Percentiles rank a stretch among this genome's conserved stretches.
These are phyloP conservation scores for Amaranthus palmeri DNA, from an alignment of 148 eudicot species.

Conservation along the genomic window DNA sequence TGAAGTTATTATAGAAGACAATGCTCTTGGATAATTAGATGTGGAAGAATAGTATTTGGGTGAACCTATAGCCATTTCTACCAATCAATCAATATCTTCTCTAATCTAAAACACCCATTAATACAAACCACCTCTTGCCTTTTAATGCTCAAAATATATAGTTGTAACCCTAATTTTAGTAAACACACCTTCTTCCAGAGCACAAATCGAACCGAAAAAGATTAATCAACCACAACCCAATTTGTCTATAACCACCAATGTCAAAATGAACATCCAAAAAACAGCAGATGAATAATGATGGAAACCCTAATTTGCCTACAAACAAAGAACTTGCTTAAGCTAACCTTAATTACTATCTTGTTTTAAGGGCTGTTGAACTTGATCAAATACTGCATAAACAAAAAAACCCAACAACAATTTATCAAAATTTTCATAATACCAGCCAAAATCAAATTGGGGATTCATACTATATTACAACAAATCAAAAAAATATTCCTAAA, in stretches of 20 bases:
- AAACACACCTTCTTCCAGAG: constrained; percentile 4
- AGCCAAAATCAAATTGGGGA: neutral
- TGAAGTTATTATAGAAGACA: constrained; percentile 48
- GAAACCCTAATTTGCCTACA: neutral
- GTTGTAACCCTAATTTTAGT: constrained; percentile 1
- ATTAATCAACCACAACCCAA: constrained; percentile 7
- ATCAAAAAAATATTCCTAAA: neutral
- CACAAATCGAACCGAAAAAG: constrained; percentile 1
- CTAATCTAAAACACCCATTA: constrained; percentile 17
- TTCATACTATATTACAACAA: neutral
- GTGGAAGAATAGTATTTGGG: constrained; percentile 35
- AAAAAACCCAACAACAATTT: neutral
- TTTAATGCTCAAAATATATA: neutral
- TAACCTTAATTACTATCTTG: constrained; percentile 5
- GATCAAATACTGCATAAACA: constrained; percentile 21
- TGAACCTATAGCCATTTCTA: constrained; percentile 34
- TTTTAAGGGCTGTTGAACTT: neutral
- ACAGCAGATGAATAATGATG: neutral
- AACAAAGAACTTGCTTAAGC: constrained; percentile 1
- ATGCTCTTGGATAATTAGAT: constrained; percentile 53
- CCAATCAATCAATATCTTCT: constrained; percentile 8
- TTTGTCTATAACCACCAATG: constrained; percentile 2
- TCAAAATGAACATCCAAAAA: neutral
- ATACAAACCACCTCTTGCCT: neutral
- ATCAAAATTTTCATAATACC: neutral